These are phyloP conservation scores for Litchi chinensis DNA, from an alignment of 345 rosid species.

Conservation along the genomic window DNA sequence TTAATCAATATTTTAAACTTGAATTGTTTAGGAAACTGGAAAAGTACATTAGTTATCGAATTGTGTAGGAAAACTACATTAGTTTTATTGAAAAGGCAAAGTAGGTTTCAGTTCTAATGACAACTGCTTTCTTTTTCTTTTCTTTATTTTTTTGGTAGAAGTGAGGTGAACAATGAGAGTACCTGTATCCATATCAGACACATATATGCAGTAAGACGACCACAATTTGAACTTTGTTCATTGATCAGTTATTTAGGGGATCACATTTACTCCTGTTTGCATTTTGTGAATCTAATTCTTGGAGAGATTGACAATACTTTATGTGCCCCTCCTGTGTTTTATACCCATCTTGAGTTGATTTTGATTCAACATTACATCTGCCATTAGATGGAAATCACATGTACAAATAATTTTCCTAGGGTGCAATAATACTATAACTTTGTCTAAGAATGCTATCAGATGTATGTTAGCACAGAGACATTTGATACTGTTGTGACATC, in stretches of 20 bases:
- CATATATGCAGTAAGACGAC: neutral
- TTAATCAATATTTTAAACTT: neutral
- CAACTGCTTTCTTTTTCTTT: no score
- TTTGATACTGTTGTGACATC: neutral
- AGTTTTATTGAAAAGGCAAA: neutral
- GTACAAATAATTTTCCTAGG: neutral
- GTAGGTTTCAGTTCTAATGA: neutral
- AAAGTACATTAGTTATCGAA: neutral
- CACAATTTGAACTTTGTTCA: slow-evolving; percentile 7
- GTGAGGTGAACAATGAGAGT: neutral
- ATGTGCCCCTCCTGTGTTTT: neutral
- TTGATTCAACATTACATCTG: slow-evolving; percentile 3
- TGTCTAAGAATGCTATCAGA: neutral
- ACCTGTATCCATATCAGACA: neutral
- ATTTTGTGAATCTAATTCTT: neutral
- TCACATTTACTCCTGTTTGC: neutral
- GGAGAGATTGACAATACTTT: neutral
- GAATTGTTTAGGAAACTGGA: neutral
- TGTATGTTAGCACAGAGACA: neutral
- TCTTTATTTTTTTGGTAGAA: neutral
- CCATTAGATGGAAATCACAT: neutral
- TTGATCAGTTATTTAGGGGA: neutral
- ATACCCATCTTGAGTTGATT: neutral
- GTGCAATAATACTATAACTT: neutral
- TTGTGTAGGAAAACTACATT: neutral